A percentile compares a stretch with the other conserved stretches of the same genome.
Evolutionary conservation across 2,329 filamentous ascomycete species (phyloP).

Genomic region (Aspergillus niger): DNA sequence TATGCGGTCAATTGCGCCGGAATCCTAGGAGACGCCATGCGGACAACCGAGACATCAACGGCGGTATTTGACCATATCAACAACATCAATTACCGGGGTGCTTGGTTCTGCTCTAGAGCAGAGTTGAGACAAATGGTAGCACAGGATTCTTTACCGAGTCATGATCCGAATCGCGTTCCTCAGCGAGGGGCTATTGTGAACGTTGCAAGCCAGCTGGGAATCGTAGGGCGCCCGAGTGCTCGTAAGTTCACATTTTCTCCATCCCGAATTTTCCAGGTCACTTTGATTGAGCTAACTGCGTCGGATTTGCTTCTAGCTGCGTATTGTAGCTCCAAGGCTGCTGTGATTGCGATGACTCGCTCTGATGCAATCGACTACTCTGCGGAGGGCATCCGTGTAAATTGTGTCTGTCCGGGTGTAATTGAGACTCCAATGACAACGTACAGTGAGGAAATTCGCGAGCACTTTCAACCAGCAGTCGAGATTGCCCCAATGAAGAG

Average conservation of each 20-base stretch:
- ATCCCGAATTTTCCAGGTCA: neutral
- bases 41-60: constrained; percentile 48
- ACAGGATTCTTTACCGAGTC: constrained; percentile 47
- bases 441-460: constrained; percentile 41
- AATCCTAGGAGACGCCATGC: constrained; percentile 36
- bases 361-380: constrained; percentile 61
- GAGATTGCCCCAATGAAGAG: constrained; percentile 54
- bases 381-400: constrained; percentile 34
- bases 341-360: constrained; percentile 60
- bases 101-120: constrained; percentile 52
- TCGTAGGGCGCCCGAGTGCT: constrained; percentile 51
- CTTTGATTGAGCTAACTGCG: neutral
- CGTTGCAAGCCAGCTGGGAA: constrained; percentile 55
- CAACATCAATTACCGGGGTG: constrained; percentile 57
- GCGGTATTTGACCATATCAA: constrained; percentile 57
- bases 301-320: constrained; percentile 42
- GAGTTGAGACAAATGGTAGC: constrained; percentile 50
- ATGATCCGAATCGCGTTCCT: constrained; percentile 35
- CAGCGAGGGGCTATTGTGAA: constrained; percentile 56
- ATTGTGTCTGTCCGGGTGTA: constrained; percentile 44
- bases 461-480: constrained; percentile 45
- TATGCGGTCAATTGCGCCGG: constrained; percentile 62
- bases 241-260: constrained; percentile 36
- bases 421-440: constrained; percentile 54
- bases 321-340: constrained; percentile 61